These are phyloP conservation scores for Pseudoturritis turrita DNA, from an alignment of 345 rosid species.

Conservation along the genomic window DNA sequence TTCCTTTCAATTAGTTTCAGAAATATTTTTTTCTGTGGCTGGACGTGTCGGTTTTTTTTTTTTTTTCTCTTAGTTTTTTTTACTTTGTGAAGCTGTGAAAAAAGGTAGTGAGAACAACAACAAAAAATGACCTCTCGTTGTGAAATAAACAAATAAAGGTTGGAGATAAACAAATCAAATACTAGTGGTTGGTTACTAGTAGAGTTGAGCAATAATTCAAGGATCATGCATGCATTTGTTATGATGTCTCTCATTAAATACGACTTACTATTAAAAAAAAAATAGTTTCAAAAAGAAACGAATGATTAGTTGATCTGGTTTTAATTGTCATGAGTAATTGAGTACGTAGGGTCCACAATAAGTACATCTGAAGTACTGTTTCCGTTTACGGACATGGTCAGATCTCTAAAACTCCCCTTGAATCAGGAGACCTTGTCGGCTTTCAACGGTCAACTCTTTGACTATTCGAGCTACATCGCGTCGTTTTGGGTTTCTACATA, in stretches of 20 bases:
- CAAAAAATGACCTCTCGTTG: too few species aligned
- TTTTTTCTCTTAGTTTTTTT: neutral
- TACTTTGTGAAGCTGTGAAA: neutral
- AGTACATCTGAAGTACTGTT: conserved; percentile 29
- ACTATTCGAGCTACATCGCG: neutral
- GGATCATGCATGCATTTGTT: conserved; percentile 9
- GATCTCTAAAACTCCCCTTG: neutral
- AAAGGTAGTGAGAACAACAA: too few species aligned
- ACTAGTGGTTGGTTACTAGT: neutral
- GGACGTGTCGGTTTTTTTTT: neutral
- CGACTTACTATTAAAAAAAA: neutral
- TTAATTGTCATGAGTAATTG: neutral
- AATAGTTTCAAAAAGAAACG: neutral
- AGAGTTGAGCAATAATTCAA: conserved; percentile 1
- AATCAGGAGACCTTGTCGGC: conserved; percentile 27
- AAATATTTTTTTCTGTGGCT: neutral
- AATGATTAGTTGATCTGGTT: conserved; percentile 17
- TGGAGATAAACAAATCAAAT: neutral
- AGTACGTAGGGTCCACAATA: neutral
- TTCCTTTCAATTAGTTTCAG: neutral
- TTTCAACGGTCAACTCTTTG: conserved; percentile 20
- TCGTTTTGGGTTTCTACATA: neutral
- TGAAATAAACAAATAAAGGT: neutral
- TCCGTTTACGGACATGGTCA: conserved; percentile 27
- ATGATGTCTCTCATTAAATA: neutral